These are phyloP conservation scores for Aspergillus awamori DNA, from an alignment of 2,329 filamentous ascomycete genomes.

Conservation along the genomic window DNA sequence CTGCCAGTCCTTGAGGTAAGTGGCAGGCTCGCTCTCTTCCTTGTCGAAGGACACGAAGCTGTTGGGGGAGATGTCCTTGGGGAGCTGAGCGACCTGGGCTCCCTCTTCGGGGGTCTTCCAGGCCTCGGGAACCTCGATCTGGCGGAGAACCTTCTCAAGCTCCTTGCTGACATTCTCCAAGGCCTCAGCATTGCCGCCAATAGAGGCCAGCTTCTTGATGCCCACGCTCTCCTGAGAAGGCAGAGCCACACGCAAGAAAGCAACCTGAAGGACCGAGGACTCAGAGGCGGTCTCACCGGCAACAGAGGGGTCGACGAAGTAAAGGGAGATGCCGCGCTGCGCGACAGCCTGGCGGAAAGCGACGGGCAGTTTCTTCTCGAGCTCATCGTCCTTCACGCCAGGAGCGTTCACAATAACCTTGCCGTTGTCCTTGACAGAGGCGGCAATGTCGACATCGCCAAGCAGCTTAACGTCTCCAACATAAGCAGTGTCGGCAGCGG, in stretches of 20 bases:
- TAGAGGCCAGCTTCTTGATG: constrained; percentile 66
- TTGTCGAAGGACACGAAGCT: constrained; percentile 84
- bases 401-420: constrained; percentile 76
- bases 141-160: constrained; percentile 69
- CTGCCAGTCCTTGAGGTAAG: constrained; percentile 75
- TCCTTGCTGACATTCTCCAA: constrained; percentile 63
- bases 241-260: constrained; percentile 78
- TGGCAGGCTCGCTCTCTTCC: constrained; percentile 68
- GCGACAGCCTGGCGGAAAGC: constrained; percentile 71
- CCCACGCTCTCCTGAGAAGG: constrained; percentile 65
- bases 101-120: constrained; percentile 71
- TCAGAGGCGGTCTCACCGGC: constrained; percentile 70
- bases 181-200: constrained; percentile 62
- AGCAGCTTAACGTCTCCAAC: constrained; percentile 80
- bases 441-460: constrained; percentile 73
- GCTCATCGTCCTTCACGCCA: constrained; percentile 80
- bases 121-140: constrained; percentile 74
- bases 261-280: constrained; percentile 72
- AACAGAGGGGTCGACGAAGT: constrained; percentile 71
- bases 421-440: constrained; percentile 69
- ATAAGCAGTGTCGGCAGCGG: constrained; percentile 75
- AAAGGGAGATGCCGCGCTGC: constrained; percentile 70
- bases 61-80: constrained; percentile 69
- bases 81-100: constrained; percentile 50
- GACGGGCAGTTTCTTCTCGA: constrained; percentile 80